A percentile compares a stretch with the other conserved stretches of the same genome.
These are phyloP conservation scores for Salvia rosmarinus DNA, from an alignment of 257 asterid genomes.

Conservation along the genomic window DNA sequence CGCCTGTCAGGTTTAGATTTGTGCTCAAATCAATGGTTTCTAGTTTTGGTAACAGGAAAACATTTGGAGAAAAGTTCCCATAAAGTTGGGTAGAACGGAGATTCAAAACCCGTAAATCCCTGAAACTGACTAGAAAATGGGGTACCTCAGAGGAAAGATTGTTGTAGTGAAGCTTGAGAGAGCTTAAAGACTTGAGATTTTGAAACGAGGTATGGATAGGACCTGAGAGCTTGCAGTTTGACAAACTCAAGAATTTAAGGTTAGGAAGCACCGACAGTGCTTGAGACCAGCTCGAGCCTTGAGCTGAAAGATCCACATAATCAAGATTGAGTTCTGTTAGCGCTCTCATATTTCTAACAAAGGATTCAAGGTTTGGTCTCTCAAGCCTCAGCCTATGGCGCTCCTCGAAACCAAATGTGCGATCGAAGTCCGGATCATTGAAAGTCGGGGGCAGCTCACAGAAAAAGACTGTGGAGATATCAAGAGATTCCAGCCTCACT, in stretches of 20 bases:
- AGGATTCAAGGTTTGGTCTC: slow-evolving; percentile 30
- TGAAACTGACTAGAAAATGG: slow-evolving; percentile 31
- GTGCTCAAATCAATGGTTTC: slow-evolving; percentile 30
- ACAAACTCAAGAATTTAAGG: slow-evolving; percentile 37
- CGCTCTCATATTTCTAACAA: slow-evolving; percentile 22
- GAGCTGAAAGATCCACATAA: slow-evolving; percentile 42
- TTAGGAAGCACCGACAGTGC: slow-evolving; percentile 34
- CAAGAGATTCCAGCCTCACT: slow-evolving; percentile 32
- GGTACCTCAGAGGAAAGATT: slow-evolving; percentile 39
- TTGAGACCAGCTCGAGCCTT: slow-evolving; percentile 41
- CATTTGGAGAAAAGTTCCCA: slow-evolving; percentile 29
- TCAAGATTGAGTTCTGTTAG: slow-evolving; percentile 29
- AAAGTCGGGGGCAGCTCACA: slow-evolving; percentile 40
- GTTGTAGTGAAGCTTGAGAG: slow-evolving; percentile 29
- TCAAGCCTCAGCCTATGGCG: slow-evolving; percentile 33
- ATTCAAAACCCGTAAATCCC: slow-evolving; percentile 34
- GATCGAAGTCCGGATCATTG: slow-evolving; percentile 24
- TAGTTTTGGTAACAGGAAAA: slow-evolving; percentile 31
- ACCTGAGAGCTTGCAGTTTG: slow-evolving; percentile 33
- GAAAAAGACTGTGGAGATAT: slow-evolving; percentile 28
- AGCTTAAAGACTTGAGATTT: slow-evolving; percentile 32
- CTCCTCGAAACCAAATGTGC: slow-evolving; percentile 28
- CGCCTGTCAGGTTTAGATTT: slow-evolving; percentile 26
- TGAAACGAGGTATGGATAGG: slow-evolving; percentile 29
- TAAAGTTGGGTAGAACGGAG: slow-evolving; percentile 31